Evolutionary conservation across 1,284 basidiomycete genomes (phyloP).

Genomic region (Cystobasidium sp.): DNA sequence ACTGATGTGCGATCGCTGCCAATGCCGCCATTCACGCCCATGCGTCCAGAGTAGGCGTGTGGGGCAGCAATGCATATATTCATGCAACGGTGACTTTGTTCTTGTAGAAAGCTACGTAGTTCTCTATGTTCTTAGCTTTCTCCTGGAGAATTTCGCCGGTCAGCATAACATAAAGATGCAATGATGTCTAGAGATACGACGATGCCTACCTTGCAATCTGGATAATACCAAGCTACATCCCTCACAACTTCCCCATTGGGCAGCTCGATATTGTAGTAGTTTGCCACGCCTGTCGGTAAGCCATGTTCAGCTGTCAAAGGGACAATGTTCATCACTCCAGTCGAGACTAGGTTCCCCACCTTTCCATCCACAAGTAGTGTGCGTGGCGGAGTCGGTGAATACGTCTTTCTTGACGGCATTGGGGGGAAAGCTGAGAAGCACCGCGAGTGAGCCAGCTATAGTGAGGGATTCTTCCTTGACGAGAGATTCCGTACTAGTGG

Average conservation of each 20-base stretch:
- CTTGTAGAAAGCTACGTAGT: slow-evolving; percentile 43
- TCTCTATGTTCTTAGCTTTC: slow-evolving; percentile 32
- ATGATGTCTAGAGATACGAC: background rate
- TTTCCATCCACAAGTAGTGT: slow-evolving; percentile 40
- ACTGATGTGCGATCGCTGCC: no score
- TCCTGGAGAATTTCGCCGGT: background rate
- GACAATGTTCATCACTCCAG: background rate
- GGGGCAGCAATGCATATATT: background rate
- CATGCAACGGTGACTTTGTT: slow-evolving; percentile 24
- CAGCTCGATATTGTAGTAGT: slow-evolving; percentile 24
- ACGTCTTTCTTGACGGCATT: slow-evolving; percentile 12
- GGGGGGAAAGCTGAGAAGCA: slow-evolving; percentile 25
- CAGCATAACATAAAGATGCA: background rate
- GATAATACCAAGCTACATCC: slow-evolving; percentile 36
- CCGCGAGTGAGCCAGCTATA: no score
- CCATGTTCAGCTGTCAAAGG: slow-evolving; percentile 1
- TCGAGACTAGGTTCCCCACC: background rate
- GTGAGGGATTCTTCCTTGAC: no score
- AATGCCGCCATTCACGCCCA: no score
- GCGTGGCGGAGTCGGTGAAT: slow-evolving; percentile 25
- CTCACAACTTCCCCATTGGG: slow-evolving; percentile 11
- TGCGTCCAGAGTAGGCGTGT: no score
- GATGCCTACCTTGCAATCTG: slow-evolving; percentile 21
- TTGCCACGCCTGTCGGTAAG: background rate
- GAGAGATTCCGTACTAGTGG: slow-evolving; percentile 19